Percentiles rank a stretch among this genome's conserved stretches.
These are phyloP conservation scores for Limnomonas spitsbergensis DNA, from an alignment of 139 green algal genomes.

Conservation along the genomic window DNA sequence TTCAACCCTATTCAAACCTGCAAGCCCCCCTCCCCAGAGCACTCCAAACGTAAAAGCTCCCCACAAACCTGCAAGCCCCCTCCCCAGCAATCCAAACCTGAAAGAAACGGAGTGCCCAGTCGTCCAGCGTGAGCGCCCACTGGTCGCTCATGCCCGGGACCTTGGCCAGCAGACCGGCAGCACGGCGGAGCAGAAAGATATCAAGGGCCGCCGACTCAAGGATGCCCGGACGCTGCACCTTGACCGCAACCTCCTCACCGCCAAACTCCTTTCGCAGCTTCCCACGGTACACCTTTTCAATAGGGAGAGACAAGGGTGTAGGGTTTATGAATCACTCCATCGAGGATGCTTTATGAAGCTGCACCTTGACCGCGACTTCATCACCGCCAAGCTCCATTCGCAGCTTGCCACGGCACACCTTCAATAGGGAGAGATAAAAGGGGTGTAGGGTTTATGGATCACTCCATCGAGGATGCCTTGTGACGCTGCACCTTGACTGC, in stretches of 20 bases:
- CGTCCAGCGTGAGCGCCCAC: slow-evolving; percentile 71
- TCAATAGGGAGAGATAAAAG: too few relatives aligned
- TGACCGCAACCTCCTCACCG: slow-evolving; percentile 35
- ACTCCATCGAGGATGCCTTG: too few relatives aligned
- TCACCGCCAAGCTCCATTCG: slow-evolving; percentile 37
- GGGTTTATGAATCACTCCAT: too few relatives aligned
- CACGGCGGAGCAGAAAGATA: slow-evolving; percentile 76
- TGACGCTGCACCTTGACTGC: too few relatives aligned
- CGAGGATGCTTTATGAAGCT: too few relatives aligned
- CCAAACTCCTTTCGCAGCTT: slow-evolving; percentile 47
- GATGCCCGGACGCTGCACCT: slow-evolving; percentile 66
- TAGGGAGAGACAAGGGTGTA: too few relatives aligned
- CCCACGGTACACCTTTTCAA: slow-evolving; percentile 65
- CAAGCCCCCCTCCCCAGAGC: too few relatives aligned
- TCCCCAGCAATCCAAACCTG: too few relatives aligned
- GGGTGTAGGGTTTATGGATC: too few relatives aligned
- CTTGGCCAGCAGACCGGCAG: slow-evolving; percentile 30
- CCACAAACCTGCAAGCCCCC: too few relatives aligned
- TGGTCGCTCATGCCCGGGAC: slow-evolving; percentile 51
- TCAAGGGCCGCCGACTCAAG: slow-evolving; percentile 86
- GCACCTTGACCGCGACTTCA: slow-evolving; percentile 42
- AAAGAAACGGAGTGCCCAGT: slow-evolving; percentile 84
- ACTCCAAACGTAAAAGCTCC: too few relatives aligned
- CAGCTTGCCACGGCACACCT: slow-evolving; percentile 70
- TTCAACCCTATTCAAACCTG: too few relatives aligned